These are phyloP conservation scores for Cyclotella sp. DNA, from an alignment of 108 stramenopile species.

Conservation along the genomic window DNA sequence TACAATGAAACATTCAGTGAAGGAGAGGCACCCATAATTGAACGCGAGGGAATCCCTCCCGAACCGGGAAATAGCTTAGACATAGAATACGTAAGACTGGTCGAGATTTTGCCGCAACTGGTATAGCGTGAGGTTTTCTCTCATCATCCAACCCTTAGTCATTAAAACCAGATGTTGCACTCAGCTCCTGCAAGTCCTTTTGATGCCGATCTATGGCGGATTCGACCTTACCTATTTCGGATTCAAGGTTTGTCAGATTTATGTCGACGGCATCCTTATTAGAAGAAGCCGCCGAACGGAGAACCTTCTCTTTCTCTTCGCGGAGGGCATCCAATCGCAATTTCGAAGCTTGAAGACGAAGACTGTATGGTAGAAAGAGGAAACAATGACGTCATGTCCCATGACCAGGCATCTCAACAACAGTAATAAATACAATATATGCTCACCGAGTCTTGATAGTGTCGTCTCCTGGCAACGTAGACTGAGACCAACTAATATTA, in stretches of 20 bases:
- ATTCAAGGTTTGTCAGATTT: neutral
- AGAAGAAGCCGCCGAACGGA: neutral
- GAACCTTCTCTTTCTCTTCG: conserved; percentile 14
- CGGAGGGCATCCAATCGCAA: conserved; percentile 17
- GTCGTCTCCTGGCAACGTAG: conserved; percentile 2
- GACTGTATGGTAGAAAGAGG: neutral
- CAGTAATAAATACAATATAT: neutral
- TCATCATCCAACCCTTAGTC: neutral
- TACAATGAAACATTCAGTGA: too few relatives aligned
- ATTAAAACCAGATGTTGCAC: neutral
- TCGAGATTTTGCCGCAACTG: too few relatives aligned
- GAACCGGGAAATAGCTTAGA: too few relatives aligned
- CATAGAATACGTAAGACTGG: too few relatives aligned
- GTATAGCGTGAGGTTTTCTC: too few relatives aligned
- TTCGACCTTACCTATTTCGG: conserved; percentile 1
- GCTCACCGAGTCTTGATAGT: conserved; percentile 20
- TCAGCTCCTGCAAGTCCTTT: neutral
- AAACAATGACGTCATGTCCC: neutral
- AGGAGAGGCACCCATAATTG: too few relatives aligned
- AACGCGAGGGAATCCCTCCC: too few relatives aligned
- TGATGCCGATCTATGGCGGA: conserved; percentile 6
- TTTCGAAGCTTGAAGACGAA: conserved; percentile 24
- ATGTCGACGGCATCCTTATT: neutral
- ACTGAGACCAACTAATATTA: conserved; percentile 1
- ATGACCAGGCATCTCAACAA: neutral